Percentiles rank a stretch among this genome's conserved stretches.
phyloP scores from a whole-genome alignment of 305 asterid genomes.

The Solanum hybrid region DNA sequence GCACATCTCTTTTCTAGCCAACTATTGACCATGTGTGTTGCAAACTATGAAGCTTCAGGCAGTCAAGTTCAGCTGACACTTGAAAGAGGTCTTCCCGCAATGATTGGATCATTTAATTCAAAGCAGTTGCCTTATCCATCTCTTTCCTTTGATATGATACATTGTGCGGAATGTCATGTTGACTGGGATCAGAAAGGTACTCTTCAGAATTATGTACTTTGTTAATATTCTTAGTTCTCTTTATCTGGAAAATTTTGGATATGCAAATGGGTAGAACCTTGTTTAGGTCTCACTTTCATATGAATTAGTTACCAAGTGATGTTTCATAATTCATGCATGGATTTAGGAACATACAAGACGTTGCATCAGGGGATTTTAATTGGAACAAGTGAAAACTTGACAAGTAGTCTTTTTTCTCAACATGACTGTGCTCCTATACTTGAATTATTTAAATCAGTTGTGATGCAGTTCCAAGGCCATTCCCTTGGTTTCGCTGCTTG shows the following conservation, averaged over 20 bases:
- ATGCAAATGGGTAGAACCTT: not conserved
- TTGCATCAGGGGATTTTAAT: not conserved
- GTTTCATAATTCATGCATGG: not conserved
- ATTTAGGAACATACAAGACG: not conserved
- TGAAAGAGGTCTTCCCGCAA: constrained; percentile 98
- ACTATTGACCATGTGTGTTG: constrained; percentile 82
- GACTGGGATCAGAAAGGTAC: constrained; percentile 97
- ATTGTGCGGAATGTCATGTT: constrained; percentile 79
- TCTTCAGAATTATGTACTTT: not conserved
- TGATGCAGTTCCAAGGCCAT: not conserved
- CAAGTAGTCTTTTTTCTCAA: not conserved
- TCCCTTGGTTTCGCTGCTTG: not conserved
- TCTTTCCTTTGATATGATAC: constrained; percentile 95
- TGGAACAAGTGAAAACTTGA: not conserved
- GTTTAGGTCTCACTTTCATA: not conserved
- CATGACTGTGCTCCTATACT: not conserved
- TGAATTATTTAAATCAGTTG: not conserved
- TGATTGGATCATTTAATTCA: constrained; percentile 83
- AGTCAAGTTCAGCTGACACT: constrained; percentile 98
- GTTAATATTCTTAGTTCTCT: not conserved
- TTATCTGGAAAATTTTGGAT: not conserved
- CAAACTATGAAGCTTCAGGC: constrained; percentile 93
- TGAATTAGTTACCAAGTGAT: not conserved
- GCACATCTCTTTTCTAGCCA: constrained; percentile 80
- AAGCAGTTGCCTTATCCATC: constrained; percentile 91